These are phyloP conservation scores for Castanopsis chinensis DNA, from an alignment of 306 rosid genomes.

Conservation along the genomic window DNA sequence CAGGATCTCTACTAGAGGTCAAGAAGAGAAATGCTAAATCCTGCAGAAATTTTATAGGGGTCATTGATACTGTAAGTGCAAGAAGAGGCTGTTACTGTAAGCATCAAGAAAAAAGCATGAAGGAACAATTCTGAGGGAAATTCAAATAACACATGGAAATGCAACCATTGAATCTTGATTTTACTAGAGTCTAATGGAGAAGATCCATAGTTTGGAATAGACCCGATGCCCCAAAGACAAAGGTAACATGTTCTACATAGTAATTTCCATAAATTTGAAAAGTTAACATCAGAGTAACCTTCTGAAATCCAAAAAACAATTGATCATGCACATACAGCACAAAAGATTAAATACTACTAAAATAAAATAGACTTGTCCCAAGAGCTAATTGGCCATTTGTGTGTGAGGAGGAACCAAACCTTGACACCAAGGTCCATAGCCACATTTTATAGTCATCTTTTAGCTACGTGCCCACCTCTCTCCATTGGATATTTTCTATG, in stretches of 20 bases:
- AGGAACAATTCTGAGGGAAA: conserved; percentile 9
- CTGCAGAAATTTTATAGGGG: conserved; percentile 50
- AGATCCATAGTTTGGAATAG: background rate
- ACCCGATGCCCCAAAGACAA: background rate
- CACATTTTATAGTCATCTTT: background rate
- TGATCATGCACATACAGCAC: background rate
- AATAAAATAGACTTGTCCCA: background rate
- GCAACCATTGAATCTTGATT: conserved; percentile 2
- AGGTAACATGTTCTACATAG: background rate
- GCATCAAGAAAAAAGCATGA: conserved; percentile 8
- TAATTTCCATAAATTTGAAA: background rate
- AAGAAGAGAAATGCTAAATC: conserved; percentile 72
- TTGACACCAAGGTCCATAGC: background rate
- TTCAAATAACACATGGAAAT: conserved; percentile 15
- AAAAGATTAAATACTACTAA: background rate
- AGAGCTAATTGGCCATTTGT: background rate
- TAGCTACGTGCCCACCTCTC: background rate
- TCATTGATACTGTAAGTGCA: conserved; percentile 23
- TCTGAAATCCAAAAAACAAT: background rate
- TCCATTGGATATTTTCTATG: background rate
- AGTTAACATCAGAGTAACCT: background rate
- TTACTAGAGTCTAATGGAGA: background rate
- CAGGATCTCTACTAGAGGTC: conserved; percentile 95
- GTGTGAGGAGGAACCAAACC: background rate
- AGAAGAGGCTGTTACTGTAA: conserved; percentile 13